phyloP scores from a whole-genome alignment of 2,329 filamentous ascomycete species.

The Colletotrichum sp. region DNA sequence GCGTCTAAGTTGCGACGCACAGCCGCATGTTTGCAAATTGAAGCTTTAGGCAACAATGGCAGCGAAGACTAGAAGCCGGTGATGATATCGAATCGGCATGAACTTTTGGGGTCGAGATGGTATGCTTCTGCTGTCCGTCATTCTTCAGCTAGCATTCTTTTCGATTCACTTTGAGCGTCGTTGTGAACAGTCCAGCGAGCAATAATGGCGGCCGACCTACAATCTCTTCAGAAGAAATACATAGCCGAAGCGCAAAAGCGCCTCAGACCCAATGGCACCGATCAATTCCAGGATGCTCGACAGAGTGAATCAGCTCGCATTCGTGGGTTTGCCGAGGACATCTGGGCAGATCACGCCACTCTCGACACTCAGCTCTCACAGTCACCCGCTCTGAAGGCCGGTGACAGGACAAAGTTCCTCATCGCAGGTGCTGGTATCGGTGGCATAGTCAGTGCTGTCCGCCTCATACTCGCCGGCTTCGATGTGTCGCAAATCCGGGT shows the following conservation, averaged over 20 bases:
- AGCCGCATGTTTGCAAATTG: neutral
- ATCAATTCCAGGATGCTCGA: neutral
- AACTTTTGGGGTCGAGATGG: neutral
- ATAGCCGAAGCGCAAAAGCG: neutral
- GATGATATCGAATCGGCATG: neutral
- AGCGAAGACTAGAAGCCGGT: neutral
- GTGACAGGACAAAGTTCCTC: constrained; percentile 26
- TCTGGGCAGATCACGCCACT: neutral
- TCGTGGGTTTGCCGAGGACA: neutral
- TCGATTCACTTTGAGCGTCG: neutral
- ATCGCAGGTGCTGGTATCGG: constrained; percentile 40
- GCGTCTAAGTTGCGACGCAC: neutral
- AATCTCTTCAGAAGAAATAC: neutral
- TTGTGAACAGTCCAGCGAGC: neutral
- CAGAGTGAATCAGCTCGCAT: neutral
- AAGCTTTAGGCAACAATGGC: neutral
- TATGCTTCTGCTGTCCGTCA: neutral
- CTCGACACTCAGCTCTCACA: neutral
- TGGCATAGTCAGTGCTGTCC: constrained; percentile 33
- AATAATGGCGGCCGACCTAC: neutral
- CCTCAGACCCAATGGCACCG: neutral
- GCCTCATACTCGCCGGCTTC: constrained; percentile 27
- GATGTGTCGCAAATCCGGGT: constrained; percentile 40
- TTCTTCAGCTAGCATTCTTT: neutral
- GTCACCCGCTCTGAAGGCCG: neutral